A percentile compares a stretch with the other conserved stretches of the same genome.
phyloP scores from a whole-genome alignment of 768 basidiomycete species.

The Dioszegia crocea region DNA sequence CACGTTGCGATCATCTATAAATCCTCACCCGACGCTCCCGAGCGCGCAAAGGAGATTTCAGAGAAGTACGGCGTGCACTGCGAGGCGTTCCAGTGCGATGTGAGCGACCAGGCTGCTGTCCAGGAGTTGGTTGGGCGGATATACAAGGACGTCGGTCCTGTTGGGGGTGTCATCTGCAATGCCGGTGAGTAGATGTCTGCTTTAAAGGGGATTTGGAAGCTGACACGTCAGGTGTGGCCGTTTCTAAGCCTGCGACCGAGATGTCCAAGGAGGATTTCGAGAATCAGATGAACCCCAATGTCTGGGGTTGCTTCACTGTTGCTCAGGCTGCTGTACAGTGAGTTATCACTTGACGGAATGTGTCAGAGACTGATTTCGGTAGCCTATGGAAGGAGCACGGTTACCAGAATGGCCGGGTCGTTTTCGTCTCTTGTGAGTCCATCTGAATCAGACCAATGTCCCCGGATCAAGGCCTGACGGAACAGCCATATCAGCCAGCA shows the following conservation, averaged over 20 bases:
- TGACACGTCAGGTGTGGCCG: slow-evolving; percentile 17
- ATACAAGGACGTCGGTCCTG: slow-evolving; percentile 41
- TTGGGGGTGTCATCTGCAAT: slow-evolving; percentile 44
- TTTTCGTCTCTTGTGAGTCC: slow-evolving; percentile 42
- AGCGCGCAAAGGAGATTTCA: slow-evolving; percentile 39
- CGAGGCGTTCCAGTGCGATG: slow-evolving; percentile 44
- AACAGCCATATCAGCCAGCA: slow-evolving; percentile 34
- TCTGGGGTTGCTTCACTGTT: slow-evolving; percentile 41
- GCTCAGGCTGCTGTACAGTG: slow-evolving; percentile 37
- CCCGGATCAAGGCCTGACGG: neutral
- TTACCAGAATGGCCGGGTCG: slow-evolving; percentile 43
- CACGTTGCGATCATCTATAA: slow-evolving; percentile 43
- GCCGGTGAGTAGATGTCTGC: slow-evolving; percentile 26
- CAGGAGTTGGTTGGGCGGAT: slow-evolving; percentile 30
- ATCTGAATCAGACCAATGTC: neutral
- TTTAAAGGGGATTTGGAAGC: neutral
- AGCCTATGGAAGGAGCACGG: slow-evolving; percentile 42
- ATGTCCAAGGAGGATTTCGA: slow-evolving; percentile 42
- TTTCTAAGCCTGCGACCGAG: slow-evolving; percentile 40
- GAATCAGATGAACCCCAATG: slow-evolving; percentile 30
- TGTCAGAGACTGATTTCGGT: neutral
- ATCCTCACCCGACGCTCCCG: slow-evolving; percentile 29
- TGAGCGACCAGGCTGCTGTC: slow-evolving; percentile 33
- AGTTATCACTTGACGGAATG: neutral
- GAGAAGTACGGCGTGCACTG: slow-evolving; percentile 38